A percentile compares a stretch with the other conserved stretches of the same genome.
Evolutionary conservation across 2,329 filamentous ascomycete species (phyloP).

Genomic region (Exophiala oligosperma): DNA sequence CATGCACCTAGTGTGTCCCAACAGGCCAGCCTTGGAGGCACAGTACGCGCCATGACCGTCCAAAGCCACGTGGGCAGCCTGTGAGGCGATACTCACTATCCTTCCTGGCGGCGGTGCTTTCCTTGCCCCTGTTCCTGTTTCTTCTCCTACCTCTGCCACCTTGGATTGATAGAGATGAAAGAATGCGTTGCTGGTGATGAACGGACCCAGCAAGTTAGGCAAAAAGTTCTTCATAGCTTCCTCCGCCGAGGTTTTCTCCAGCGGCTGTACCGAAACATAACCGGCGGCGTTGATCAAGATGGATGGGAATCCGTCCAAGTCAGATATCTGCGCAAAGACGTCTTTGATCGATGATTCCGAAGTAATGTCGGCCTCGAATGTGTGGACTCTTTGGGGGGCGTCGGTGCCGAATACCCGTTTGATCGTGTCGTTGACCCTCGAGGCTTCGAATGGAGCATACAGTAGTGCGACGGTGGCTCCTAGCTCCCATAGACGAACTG

Average conservation of each 20-base stretch:
- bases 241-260: conserved; percentile 44
- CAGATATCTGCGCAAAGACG: conserved; percentile 37
- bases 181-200: conserved; percentile 49
- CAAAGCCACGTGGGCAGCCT: conserved; percentile 49
- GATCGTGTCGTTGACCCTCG: conserved; percentile 39
- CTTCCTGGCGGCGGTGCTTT: conserved; percentile 38
- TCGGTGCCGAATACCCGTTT: conserved; percentile 36
- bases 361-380: conserved; percentile 51
- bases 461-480: conserved; percentile 47
- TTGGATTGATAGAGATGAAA: conserved; percentile 39
- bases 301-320: conserved; percentile 39
- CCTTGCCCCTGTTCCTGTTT: background rate
- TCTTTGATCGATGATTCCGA: conserved; percentile 47
- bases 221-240: conserved; percentile 46
- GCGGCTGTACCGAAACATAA: conserved; percentile 47
- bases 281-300: conserved; percentile 46
- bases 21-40: conserved; percentile 48
- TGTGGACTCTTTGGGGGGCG: conserved; percentile 31
- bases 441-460: conserved; percentile 49
- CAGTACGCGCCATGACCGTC: conserved; percentile 50
- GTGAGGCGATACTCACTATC: conserved; percentile 49
- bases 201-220: conserved; percentile 47
- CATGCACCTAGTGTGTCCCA: conserved; percentile 47
- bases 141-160: conserved; percentile 13
- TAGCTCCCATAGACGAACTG: conserved; percentile 41